Evolutionary conservation across 1,284 basidiomycete genomes (phyloP).

Genomic region (Sporisorium iseilematis-ciliati): DNA sequence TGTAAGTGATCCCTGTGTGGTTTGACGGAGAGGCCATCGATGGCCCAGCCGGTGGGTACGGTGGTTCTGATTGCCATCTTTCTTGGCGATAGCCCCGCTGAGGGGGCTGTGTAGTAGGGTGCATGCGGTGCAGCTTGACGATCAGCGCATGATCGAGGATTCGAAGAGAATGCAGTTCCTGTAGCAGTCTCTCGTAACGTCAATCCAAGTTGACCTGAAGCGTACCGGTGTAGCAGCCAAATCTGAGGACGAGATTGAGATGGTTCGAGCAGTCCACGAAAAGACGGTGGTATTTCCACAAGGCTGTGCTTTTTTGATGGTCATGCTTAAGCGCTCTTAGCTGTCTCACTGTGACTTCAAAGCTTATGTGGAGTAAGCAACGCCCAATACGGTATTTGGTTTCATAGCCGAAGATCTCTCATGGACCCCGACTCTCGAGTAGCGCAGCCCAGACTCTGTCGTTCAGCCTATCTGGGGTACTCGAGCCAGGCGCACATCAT

Average conservation of each 20-base stretch:
- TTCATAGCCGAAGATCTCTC: no score
- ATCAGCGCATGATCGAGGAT: not conserved
- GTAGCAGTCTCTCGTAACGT: not conserved
- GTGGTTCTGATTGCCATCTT: constrained; percentile 9
- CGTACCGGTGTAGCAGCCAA: not conserved
- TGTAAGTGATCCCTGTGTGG: constrained; percentile 1
- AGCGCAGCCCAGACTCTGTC: no score
- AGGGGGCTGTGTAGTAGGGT: constrained; percentile 15
- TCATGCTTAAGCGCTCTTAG: no score
- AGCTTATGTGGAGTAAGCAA: constrained; percentile 7
- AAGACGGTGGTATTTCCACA: not conserved
- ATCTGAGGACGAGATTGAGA: not conserved
- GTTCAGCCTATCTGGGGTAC: no score
- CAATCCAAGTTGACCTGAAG: no score
- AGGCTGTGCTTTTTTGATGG: constrained; percentile 2
- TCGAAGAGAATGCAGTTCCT: not conserved
- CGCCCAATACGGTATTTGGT: not conserved
- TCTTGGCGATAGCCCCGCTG: constrained; percentile 16
- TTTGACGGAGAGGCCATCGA: not conserved
- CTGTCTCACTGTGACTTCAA: not conserved
- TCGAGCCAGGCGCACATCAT: no score
- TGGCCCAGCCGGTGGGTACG: constrained; percentile 3
- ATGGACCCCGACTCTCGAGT: no score
- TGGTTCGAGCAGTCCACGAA: not conserved
- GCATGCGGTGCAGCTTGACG: constrained; percentile 10